phyloP scores from a whole-genome alignment of 1,284 basidiomycete genomes.

The Trametes pubescens region DNA sequence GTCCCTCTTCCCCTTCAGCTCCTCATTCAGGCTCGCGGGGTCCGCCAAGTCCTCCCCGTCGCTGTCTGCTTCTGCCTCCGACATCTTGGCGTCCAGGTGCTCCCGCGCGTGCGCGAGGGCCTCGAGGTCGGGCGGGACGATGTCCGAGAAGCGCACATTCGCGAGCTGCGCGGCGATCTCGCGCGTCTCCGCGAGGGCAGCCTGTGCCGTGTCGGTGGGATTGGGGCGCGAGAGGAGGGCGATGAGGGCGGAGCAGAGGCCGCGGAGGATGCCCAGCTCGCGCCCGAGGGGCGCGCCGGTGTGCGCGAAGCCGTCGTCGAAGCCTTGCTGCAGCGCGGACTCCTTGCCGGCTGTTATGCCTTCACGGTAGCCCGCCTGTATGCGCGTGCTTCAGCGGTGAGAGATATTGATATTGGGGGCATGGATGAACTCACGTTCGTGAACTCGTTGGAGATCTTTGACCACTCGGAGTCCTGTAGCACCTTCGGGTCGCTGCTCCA shows the following conservation, averaged over 20 bases:
- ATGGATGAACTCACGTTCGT: slow-evolving; percentile 57
- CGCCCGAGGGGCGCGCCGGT: slow-evolving; percentile 80
- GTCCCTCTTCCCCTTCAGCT: slow-evolving; percentile 53
- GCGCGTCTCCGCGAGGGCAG: slow-evolving; percentile 50
- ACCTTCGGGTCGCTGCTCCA: slow-evolving; percentile 58
- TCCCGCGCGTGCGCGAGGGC: slow-evolving; percentile 75
- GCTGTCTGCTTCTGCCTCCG: slow-evolving; percentile 28
- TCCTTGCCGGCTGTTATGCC: slow-evolving; percentile 90
- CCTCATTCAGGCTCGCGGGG: slow-evolving; percentile 45
- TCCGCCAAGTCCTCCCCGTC: slow-evolving; percentile 29
- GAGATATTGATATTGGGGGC: no score
- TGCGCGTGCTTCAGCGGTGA: background rate
- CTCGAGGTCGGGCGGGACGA: slow-evolving; percentile 74
- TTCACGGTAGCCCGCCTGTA: slow-evolving; percentile 85
- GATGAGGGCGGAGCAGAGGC: slow-evolving; percentile 66
- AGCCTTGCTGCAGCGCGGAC: slow-evolving; percentile 79
- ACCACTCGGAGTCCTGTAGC: slow-evolving; percentile 64
- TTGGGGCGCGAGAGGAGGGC: slow-evolving; percentile 51
- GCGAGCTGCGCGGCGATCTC: slow-evolving; percentile 61
- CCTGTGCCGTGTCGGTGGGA: background rate
- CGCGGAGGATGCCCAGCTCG: slow-evolving; percentile 75
- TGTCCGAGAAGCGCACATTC: slow-evolving; percentile 67
- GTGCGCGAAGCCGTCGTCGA: slow-evolving; percentile 79
- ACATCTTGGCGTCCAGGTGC: slow-evolving; percentile 55
- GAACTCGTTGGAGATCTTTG: slow-evolving; percentile 69